Conservation (phyloP, 1,284 basidiomycete genomes). For the Athelia sp. region DNA sequence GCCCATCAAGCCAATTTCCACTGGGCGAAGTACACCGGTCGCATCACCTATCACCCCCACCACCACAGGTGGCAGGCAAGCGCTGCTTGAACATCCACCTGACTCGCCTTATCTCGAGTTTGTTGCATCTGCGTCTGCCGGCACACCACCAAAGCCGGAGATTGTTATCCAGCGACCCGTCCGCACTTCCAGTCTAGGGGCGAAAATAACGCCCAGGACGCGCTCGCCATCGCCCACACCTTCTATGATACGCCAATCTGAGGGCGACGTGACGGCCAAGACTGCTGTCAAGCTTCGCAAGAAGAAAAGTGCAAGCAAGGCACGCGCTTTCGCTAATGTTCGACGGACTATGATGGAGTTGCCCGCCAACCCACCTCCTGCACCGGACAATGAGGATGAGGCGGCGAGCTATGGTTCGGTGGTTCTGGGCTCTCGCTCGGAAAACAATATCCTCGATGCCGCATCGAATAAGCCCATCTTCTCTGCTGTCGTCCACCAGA, state of each 20-base stretch:
- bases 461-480: conserved; percentile 27
- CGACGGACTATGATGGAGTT: neutral
- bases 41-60: neutral
- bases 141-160: neutral
- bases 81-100: neutral
- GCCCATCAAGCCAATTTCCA: conserved; percentile 5
- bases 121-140: neutral
- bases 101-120: neutral
- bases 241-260: neutral
- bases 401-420: conserved; percentile 5
- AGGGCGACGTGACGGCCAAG: neutral
- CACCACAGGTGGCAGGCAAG: neutral
- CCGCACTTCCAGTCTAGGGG: neutral
- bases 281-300: neutral
- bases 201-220: neutral
- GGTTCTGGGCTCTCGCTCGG: conserved; percentile 7
- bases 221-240: neutral
- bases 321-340: neutral
- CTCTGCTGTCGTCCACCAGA: conserved; percentile 49
- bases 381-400: neutral
- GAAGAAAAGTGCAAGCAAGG: neutral
- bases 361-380: neutral
- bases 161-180: neutral
- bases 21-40: neutral
- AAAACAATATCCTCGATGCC: conserved; percentile 9